Evolutionary conservation across 495 filamentous ascomycete species (phyloP), one percentile per base, ranked within the genome.

Genomic region (Trichoderma reesei): DNA sequence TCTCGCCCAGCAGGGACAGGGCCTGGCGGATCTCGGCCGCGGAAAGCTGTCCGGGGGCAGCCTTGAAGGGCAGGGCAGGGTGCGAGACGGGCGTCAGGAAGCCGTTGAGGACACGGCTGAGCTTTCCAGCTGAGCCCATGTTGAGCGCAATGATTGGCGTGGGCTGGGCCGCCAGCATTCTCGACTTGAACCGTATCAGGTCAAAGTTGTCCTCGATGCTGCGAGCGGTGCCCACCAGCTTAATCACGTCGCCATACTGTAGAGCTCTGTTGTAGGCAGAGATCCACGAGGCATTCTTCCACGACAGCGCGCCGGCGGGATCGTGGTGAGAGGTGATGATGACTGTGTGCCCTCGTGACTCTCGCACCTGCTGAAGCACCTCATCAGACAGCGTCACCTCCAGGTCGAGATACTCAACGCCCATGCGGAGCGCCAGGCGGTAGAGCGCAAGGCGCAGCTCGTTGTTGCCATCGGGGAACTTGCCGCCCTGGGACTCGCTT

Each of bases 21-120:
- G 83, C 91, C 9, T 76, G 81, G 42, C 91, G 86, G 68, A 98
- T 97, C 69, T 99, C 94, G 1, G 86, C 83, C 0, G 92, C 91
- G 31, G 91, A 96, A 26, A 99, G 84, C 69, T 99, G 94, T 14
- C 95, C 94, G 5, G 95, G 94, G 0, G 94, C 95, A 10, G 94
- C 91, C 76, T 94, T 96, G 79, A 91, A 88, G 0, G 94, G 91
- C 3, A 97, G 81, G 16, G 82, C 82, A 5, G 92, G 90, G 72
- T 98, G 95, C 18, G 92, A 92, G 33, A 99, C 94, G 3, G 94
- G 94, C 2, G 95, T 98, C 82, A 99, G 83, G 81, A 98, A 98
- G 63, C 80, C 78, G 75, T 98, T 98, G 64, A 92, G 76, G 64
- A 99, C 87, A 39, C 94, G 84, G 71, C 90, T 95, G 16, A 97